Conservation (phyloP, 2,329 filamentous ascomycete genomes). For the Chaetomiaceae sp. region DNA sequence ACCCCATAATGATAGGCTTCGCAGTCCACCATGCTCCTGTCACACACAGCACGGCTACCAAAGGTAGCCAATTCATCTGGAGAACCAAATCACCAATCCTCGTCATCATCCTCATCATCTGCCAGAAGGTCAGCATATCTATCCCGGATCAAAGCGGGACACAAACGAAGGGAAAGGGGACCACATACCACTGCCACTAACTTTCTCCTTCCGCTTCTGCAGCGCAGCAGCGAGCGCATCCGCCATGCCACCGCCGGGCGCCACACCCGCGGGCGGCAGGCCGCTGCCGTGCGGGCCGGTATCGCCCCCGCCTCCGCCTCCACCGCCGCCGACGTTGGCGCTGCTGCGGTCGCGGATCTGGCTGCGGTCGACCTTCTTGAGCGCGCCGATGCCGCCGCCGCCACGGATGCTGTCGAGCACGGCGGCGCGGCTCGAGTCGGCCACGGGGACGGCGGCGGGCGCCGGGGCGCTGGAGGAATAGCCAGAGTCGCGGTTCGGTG, state of each 20-base stretch:
- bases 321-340: slow-evolving; percentile 51
- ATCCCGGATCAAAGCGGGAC: slow-evolving; percentile 12
- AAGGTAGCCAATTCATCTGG: no score
- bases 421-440: slow-evolving; percentile 47
- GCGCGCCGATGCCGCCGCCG: slow-evolving; percentile 56
- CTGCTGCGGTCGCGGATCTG: slow-evolving; percentile 67
- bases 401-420: slow-evolving; percentile 67
- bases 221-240: slow-evolving; percentile 74
- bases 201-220: slow-evolving; percentile 84
- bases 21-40: no score
- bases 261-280: slow-evolving; percentile 45
- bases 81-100: slow-evolving; percentile 42
- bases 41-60: no score
- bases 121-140: slow-evolving; percentile 23
- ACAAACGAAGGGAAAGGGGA: slow-evolving; percentile 9
- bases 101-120: slow-evolving; percentile 74
- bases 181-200: slow-evolving; percentile 85
- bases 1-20: no score
- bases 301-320: slow-evolving; percentile 38
- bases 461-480: slow-evolving; percentile 50
- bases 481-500: slow-evolving; percentile 52
- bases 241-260: slow-evolving; percentile 63
- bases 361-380: slow-evolving; percentile 68
- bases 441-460: slow-evolving; percentile 35
- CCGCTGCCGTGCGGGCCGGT: slow-evolving; percentile 47